A percentile compares a stretch with the other conserved stretches of the same genome.
These are phyloP conservation scores for Kazachstania martiniae DNA, from an alignment of 805 yeast genomes.

Conservation along the genomic window DNA sequence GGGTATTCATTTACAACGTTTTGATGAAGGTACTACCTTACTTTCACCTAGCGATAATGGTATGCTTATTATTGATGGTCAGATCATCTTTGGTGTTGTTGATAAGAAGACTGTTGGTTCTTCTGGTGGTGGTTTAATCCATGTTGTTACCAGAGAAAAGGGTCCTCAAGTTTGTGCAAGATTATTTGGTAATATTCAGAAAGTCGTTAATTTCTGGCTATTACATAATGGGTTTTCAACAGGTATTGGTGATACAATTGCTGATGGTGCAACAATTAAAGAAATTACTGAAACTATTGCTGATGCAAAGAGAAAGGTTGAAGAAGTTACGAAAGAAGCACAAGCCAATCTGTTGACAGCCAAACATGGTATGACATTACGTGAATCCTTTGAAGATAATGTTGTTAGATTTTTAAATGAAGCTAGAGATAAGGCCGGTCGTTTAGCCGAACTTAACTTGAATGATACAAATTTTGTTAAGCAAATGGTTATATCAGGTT, in stretches of 20 bases:
- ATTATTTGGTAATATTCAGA: conserved; percentile 85
- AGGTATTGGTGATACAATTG: conserved; percentile 99
- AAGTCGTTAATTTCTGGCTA: conserved; percentile 93
- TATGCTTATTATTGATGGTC: conserved; percentile 92
- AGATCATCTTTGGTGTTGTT: conserved; percentile 94
- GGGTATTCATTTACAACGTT: conserved; percentile 90
- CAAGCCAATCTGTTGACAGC: conserved; percentile 82
- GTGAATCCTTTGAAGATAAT: conserved; percentile 96
- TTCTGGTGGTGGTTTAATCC: conserved; percentile 95
- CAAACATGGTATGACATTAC: conserved; percentile 98
- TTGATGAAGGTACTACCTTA: conserved; percentile 79
- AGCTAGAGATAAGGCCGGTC: conserved; percentile 99
- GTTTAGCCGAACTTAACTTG: conserved; percentile 93
- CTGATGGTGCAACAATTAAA: conserved; percentile 93
- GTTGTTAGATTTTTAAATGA: conserved; percentile 91
- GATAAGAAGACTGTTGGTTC: conserved; percentile 98
- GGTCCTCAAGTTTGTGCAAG: conserved; percentile 86
- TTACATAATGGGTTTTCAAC: conserved; percentile 95
- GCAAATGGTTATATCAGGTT: conserved; percentile 98
- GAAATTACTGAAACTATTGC: conserved; percentile 87
- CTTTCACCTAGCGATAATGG: conserved; percentile 88
- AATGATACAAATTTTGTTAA: conserved; percentile 92
- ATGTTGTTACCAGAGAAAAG: conserved; percentile 94
- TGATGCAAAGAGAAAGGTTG: conserved; percentile 88
- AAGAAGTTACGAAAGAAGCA: conserved; percentile 85